These are phyloP conservation scores for Lanzia echinophila DNA, from an alignment of 2,329 filamentous ascomycete genomes.

Conservation along the genomic window DNA sequence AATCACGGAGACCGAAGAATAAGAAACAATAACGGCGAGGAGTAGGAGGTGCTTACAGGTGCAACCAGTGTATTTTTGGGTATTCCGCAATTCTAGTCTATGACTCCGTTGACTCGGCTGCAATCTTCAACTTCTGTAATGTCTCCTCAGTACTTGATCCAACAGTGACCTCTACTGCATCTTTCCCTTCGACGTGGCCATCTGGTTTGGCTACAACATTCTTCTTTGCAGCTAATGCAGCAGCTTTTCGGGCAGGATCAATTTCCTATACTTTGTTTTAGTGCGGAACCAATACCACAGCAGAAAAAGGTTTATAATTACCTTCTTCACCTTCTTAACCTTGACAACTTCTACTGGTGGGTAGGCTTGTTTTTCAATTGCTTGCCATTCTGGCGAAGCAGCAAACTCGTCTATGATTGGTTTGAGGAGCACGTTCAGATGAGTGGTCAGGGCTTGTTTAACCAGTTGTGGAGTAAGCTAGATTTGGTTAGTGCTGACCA, in stretches of 20 bases:
- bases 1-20: background rate
- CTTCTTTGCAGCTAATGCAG: constrained; percentile 23
- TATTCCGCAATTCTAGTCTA: constrained; percentile 14
- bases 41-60: background rate
- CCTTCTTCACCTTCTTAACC: constrained; percentile 63
- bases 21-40: background rate
- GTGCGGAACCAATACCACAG: too few species aligned
- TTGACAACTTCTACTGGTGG: constrained; percentile 63
- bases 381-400: constrained; percentile 71
- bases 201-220: constrained; percentile 23
- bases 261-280: constrained; percentile 28
- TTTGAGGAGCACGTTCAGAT: constrained; percentile 64
- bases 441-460: constrained; percentile 75
- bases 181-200: constrained; percentile 23
- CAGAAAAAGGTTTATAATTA: too few species aligned
- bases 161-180: constrained; percentile 20
- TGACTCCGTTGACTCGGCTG: constrained; percentile 17
- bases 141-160: constrained; percentile 20
- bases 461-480: constrained; percentile 78
- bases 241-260: constrained; percentile 28
- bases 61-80: constrained; percentile 11
- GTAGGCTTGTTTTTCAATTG: constrained; percentile 71
- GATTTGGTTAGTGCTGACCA: constrained; percentile 14
- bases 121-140: constrained; percentile 23
- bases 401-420: constrained; percentile 73